phyloP scores from a whole-genome alignment of 1,139 yeast species.

The Casaregolazyma lundiana region DNA sequence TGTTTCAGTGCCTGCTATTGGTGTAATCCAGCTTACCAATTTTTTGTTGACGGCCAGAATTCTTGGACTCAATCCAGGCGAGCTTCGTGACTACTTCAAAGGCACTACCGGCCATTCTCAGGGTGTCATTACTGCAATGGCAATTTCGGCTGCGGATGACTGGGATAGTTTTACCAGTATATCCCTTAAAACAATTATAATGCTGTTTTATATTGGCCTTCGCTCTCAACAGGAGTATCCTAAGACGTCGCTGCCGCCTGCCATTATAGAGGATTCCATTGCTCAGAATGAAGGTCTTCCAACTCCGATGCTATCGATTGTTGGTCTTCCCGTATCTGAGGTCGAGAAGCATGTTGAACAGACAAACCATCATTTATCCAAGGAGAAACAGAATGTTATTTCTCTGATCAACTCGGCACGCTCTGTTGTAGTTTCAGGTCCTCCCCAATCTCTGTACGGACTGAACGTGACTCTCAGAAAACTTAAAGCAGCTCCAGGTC shows the following conservation, averaged over 20 bases:
- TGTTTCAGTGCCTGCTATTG: conserved; percentile 91
- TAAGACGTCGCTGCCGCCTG: conserved; percentile 89
- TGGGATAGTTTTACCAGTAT: conserved; percentile 79
- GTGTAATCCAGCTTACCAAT: conserved; percentile 92
- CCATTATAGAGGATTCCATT: conserved; percentile 86
- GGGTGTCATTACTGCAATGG: conserved; percentile 92
- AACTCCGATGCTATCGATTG: conserved; percentile 92
- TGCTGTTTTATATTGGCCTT: conserved; percentile 89
- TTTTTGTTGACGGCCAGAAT: conserved; percentile 83
- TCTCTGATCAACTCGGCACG: conserved; percentile 94
- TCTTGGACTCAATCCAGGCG: conserved; percentile 86
- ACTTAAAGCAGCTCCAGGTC: conserved; percentile 90
- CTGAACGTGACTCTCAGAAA: conserved; percentile 86
- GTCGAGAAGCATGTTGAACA: conserved; percentile 74
- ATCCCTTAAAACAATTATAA: conserved; percentile 72
- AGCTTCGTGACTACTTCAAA: conserved; percentile 60
- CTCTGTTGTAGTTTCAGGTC: conserved; percentile 93
- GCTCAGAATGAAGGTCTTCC: conserved; percentile 96
- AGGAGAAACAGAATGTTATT: conserved; percentile 83
- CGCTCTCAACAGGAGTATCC: conserved; percentile 90
- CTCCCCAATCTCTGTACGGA: conserved; percentile 98
- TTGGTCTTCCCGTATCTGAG: conserved; percentile 77
- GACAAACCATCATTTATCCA: conserved; percentile 91
- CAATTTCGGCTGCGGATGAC: conserved; percentile 76
- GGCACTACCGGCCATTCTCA: conserved; percentile 99